A percentile compares a stretch with the other conserved stretches of the same genome.
phyloP scores from a whole-genome alignment of 2,329 filamentous ascomycete genomes.

The Domatiomyces globalis region DNA sequence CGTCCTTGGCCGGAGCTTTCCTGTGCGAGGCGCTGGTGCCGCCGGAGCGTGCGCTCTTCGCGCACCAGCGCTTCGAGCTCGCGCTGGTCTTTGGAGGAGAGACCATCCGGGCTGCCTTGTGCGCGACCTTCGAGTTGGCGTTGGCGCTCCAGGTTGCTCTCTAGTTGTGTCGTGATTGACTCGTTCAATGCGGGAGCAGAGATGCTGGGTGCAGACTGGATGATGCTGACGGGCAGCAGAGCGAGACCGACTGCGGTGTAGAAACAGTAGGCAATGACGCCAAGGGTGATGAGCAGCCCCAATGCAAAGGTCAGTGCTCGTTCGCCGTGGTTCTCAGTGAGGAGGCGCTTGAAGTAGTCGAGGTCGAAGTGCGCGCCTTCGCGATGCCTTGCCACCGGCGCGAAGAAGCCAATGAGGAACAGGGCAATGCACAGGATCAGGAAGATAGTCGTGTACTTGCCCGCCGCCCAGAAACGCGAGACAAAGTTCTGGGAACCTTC shows the following conservation, averaged over 20 bases:
- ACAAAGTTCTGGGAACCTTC: conserved; percentile 58
- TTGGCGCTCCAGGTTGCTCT: conserved; percentile 80
- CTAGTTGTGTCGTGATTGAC: conserved; percentile 64
- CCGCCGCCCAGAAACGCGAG: conserved; percentile 63
- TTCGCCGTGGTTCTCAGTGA: conserved; percentile 74
- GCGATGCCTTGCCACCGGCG: conserved; percentile 59
- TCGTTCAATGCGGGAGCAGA: conserved; percentile 67
- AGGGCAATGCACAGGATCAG: conserved; percentile 58
- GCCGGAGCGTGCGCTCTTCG: conserved; percentile 82
- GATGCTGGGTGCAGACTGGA: conserved; percentile 78
- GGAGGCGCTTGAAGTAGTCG: conserved; percentile 77
- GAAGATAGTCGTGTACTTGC: conserved; percentile 84
- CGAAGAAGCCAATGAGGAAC: conserved; percentile 87
- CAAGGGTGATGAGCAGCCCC: conserved; percentile 75
- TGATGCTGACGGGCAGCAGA: conserved; percentile 73
- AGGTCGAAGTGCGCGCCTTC: conserved; percentile 58
- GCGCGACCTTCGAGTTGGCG: conserved; percentile 79
- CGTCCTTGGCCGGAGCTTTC: conserved; percentile 63
- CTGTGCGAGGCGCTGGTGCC: conserved; percentile 72
- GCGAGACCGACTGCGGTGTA: conserved; percentile 86
- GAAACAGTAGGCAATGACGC: conserved; percentile 69
- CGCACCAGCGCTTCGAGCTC: conserved; percentile 77
- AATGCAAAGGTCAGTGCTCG: conserved; percentile 81
- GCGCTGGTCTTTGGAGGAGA: conserved; percentile 72
- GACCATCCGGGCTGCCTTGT: conserved; percentile 55